A percentile compares a stretch with the other conserved stretches of the same genome.
Conservation (phyloP, 2,329 filamentous ascomycete genomes). For the Pseudopithomyces chartarum region DNA sequence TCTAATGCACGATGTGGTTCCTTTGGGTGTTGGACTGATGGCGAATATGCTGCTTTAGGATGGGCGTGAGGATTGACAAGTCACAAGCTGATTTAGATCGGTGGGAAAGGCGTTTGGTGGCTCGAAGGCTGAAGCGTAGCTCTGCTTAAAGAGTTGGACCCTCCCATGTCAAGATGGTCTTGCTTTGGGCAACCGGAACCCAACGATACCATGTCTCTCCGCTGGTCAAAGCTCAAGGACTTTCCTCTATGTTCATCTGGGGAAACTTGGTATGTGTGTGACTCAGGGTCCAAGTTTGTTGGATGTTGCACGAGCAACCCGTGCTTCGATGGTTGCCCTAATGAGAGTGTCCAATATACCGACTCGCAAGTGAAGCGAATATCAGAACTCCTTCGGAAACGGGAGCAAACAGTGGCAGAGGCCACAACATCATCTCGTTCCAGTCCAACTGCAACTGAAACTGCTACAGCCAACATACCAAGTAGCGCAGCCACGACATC, state of each 20-base stretch:
- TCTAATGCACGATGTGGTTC: neutral
- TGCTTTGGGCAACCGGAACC: neutral
- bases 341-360: conserved; percentile 29
- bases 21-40: neutral
- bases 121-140: neutral
- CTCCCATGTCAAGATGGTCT: neutral
- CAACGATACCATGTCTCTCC: neutral
- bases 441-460: neutral
- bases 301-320: conserved; percentile 45
- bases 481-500: neutral
- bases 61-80: neutral
- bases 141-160: neutral
- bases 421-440: neutral
- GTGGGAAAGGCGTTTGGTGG: neutral
- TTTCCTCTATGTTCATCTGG: conserved; percentile 41
- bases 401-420: neutral
- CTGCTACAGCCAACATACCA: neutral
- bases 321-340: conserved; percentile 42
- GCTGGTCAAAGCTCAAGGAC: conserved; percentile 12
- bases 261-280: conserved; percentile 44
- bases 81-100: neutral
- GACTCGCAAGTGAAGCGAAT: neutral
- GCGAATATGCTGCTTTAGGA: neutral
- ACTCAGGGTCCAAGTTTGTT: conserved; percentile 36
- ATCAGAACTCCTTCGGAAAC: neutral